These are phyloP conservation scores for Passalora sequoiae DNA, from an alignment of 2,329 filamentous ascomycete genomes.

Conservation along the genomic window DNA sequence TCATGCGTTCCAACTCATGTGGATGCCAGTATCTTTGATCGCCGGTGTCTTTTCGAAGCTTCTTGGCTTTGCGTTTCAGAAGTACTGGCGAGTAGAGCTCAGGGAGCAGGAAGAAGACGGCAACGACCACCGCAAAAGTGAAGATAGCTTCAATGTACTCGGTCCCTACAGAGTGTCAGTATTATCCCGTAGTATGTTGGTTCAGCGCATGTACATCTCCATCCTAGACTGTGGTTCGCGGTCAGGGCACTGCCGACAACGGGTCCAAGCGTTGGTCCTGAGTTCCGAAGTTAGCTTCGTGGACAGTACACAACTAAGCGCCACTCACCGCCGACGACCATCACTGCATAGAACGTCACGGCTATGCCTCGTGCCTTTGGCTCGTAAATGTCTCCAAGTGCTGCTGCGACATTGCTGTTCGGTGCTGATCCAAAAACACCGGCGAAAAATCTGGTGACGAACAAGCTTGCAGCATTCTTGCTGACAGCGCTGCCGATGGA, in stretches of 20 bases:
- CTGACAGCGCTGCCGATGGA: conserved; percentile 44
- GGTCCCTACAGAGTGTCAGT: too few relatives aligned
- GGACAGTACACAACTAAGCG: neutral
- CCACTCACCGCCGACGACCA: conserved; percentile 34
- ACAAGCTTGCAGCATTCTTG: conserved; percentile 34
- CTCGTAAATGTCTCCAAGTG: conserved; percentile 42
- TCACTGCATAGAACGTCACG: conserved; percentile 38
- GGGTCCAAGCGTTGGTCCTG: conserved; percentile 38
- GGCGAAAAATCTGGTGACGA: conserved; percentile 43
- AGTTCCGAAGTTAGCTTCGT: neutral
- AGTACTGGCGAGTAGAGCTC: conserved; percentile 40
- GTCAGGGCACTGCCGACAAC: conserved; percentile 41
- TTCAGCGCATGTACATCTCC: too few relatives aligned
- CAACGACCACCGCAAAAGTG: conserved; percentile 28
- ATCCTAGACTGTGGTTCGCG: conserved; percentile 35
- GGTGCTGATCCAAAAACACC: conserved; percentile 43
- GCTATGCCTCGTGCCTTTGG: conserved; percentile 37
- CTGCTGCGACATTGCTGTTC: conserved; percentile 41
- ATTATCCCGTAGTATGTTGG: too few relatives aligned
- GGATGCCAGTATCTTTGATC: conserved; percentile 42
- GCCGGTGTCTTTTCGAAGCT: conserved; percentile 36
- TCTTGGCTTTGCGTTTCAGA: conserved; percentile 37
- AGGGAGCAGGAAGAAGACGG: conserved; percentile 34
- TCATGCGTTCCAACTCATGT: conserved; percentile 42
- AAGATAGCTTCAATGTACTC: conserved; percentile 39